These are phyloP conservation scores for Picochlorum costavermella DNA, from an alignment of 139 green algal species.

Conservation along the genomic window DNA sequence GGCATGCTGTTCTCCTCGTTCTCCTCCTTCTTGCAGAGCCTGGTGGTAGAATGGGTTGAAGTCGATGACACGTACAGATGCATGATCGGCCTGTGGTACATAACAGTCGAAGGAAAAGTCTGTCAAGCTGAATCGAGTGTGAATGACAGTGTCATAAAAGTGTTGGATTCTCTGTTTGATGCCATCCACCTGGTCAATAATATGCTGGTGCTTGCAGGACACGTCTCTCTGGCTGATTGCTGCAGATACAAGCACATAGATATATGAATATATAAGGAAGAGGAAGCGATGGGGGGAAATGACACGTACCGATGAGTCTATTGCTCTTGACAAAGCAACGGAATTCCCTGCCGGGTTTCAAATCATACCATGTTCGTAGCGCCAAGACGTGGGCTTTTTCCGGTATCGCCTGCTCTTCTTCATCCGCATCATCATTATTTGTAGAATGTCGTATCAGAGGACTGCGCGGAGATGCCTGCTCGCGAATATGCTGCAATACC, in stretches of 20 bases:
- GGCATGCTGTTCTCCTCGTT: too few relatives aligned
- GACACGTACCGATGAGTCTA: constrained; percentile 18
- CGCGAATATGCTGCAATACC: neutral
- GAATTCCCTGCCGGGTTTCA: constrained; percentile 82
- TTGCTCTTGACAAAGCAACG: constrained; percentile 77
- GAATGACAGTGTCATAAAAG: constrained; percentile 39
- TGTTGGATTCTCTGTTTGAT: constrained; percentile 27
- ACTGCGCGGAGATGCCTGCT: neutral
- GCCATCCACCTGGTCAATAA: constrained; percentile 20
- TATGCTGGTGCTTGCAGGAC: constrained; percentile 49
- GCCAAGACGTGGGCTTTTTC: constrained; percentile 41
- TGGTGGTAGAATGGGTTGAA: constrained; percentile 61
- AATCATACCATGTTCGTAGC: constrained; percentile 64
- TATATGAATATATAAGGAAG: neutral
- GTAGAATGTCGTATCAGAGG: too few relatives aligned
- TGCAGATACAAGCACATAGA: neutral
- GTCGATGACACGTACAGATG: constrained; percentile 68
- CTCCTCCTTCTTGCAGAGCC: too few relatives aligned
- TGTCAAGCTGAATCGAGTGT: constrained; percentile 26
- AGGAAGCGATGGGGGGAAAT: neutral
- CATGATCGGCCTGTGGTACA: constrained; percentile 37
- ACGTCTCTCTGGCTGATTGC: constrained; percentile 44
- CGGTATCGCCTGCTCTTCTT: neutral
- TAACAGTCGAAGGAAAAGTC: constrained; percentile 74
- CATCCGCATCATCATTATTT: neutral